Conservation (phyloP, 176 grass and related monocot genomes). For the Triticum turgidum region DNA sequence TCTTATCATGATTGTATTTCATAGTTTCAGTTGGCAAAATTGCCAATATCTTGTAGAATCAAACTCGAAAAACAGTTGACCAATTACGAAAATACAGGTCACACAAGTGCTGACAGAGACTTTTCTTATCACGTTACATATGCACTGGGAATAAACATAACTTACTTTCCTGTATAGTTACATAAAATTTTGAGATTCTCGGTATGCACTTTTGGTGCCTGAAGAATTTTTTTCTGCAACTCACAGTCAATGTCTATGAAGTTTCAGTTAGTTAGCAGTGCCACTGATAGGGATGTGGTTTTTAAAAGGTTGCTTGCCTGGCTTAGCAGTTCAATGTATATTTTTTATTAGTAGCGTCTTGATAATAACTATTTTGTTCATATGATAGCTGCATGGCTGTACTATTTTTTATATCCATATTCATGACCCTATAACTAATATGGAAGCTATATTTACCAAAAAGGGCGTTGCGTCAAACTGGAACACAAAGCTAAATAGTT, state of each 20-base stretch:
- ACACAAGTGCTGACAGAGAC: neutral
- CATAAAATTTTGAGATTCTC: neutral
- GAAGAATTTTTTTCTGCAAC: neutral
- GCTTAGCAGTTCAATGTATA: neutral
- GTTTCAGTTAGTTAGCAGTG: neutral
- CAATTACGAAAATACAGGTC: neutral
- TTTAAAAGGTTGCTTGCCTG: neutral
- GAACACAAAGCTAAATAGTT: conserved; percentile 3
- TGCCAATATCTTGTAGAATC: neutral
- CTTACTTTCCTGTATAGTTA: neutral
- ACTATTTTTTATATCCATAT: neutral
- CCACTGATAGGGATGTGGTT: neutral
- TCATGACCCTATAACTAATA: neutral
- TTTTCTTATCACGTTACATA: neutral
- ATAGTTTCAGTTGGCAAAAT: conserved; percentile 10
- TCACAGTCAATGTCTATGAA: conserved; percentile 13
- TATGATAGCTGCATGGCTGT: neutral
- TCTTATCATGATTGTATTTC: neutral
- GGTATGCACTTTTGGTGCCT: neutral
- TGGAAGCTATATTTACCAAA: neutral
- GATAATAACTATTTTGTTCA: neutral
- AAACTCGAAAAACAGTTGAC: neutral
- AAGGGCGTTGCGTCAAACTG: neutral
- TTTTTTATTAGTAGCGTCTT: neutral
- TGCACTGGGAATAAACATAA: neutral